Evolutionary conservation across 2,329 filamentous ascomycete genomes (phyloP).

Genomic region (Aureobasidium zeae): DNA sequence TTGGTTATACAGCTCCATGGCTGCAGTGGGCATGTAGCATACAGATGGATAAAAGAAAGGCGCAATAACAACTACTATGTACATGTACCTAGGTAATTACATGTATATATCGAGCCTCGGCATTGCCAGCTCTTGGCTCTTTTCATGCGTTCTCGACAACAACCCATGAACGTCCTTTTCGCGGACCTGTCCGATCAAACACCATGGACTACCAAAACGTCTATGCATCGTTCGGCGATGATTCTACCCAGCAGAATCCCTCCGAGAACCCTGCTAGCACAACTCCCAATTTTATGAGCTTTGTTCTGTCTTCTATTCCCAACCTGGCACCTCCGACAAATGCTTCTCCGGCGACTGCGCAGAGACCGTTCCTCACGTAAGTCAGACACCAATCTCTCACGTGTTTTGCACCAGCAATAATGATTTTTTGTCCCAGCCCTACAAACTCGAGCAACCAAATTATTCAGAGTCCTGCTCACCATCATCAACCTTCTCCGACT

Average conservation of each 20-base stretch:
- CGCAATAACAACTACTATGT: no score
- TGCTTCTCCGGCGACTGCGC: conserved; percentile 3
- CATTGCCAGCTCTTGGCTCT: background rate
- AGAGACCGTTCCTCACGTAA: conserved; percentile 15
- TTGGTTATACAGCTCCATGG: conserved; percentile 17
- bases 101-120: conserved; percentile 11
- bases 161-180: no score
- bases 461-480: conserved; percentile 7
- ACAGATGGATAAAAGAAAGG: no score
- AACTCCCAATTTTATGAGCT: conserved; percentile 13
- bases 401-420: conserved; percentile 3
- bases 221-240: conserved; percentile 11
- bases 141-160: background rate
- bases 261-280: conserved; percentile 4
- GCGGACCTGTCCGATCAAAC: no score
- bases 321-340: conserved; percentile 3
- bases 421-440: conserved; percentile 2
- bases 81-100: no score
- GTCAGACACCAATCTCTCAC: conserved; percentile 6
- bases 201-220: conserved; percentile 14
- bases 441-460: conserved; percentile 10
- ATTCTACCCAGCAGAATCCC: conserved; percentile 5
- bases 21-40: no score
- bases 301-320: conserved; percentile 8
- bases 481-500: conserved; percentile 8